Base-by-base conservation (phyloP, 2,329 filamentous ascomycete species). In the Penicillium frequentans region DNA sequence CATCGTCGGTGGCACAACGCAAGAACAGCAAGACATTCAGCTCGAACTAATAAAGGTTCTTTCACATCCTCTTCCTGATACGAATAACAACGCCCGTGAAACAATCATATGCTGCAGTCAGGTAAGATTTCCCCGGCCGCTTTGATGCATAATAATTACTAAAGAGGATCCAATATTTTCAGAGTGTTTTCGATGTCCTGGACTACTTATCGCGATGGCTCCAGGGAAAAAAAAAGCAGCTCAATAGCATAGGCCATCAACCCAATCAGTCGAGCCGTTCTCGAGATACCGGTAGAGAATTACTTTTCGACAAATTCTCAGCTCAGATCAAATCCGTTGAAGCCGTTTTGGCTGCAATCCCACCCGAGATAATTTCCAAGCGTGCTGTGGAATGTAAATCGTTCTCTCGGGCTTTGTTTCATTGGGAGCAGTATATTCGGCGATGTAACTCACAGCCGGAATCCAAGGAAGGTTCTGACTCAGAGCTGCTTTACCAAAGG, bases 141-240 rank as follows among this genome's bases (percentile, higher is more conserved):
- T 4, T n/a, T 42, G 39, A 11, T 4, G 3, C 19, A 42, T 23
- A 27, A 6, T 24, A 3, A 8, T 29, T 16, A 7, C 29, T 33
- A 45, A 51, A 52, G 55, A 64, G 43, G 46, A 43, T 58, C 54
- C 14, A 27, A 23, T 33, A 16, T 16, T 51, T 33, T 23, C 55
- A 95, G 90, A 91, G 90, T 55, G 88, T 97, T 2, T 99, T 99
- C 72, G 86, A 89, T 47, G 85, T 96, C 4, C 82, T 99, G 0
- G 96, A 99, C 72, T 98, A 99, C 72, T 84, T 93, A 59, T 92
- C 91, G 69, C 84, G 89, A 62, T 99, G 93, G 92, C 79, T 96
- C 24, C 91, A 96, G 66, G 85, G 88, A 53, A 96, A 91, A 72
- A 85, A 85, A 72, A 81, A 83, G 72, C 76, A 77, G 46, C 66